Evolutionary conservation across 2,329 filamentous ascomycete species (phyloP), one percentile per base, ranked within the genome.

Genomic region (Curvularia sp.): DNA sequence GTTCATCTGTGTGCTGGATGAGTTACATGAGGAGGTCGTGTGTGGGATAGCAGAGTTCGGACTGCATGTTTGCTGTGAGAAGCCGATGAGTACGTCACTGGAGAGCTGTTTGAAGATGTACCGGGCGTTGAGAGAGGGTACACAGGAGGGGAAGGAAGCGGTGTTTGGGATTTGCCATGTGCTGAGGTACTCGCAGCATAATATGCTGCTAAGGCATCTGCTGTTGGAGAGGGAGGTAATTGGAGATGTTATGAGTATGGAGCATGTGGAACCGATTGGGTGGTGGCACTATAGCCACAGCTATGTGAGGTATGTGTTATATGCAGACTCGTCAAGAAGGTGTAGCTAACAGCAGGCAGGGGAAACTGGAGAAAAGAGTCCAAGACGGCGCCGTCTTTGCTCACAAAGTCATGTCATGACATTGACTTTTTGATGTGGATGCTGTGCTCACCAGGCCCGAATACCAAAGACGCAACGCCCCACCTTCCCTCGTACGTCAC

Each of bases 401-500:
- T 99, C 30, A 97, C 94, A 2, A 99, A 98, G 78, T 96, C 92
- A 58, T 98, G 95, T 68, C 95, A 99, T 71, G 95, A 99, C 68
- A 91, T 99, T 49, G 95, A 99, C 73, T 87, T 98, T 57, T 80
- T 98, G 4, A 82, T 98, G 15, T 99, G 95, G 95, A 80, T 98
- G 47, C 84, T 98, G 10, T 94, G 89, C 72, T 92, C 91, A 0
- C 91, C 92, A 0, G 76, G 84, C 0, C 71, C 81, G 1, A 69
- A 72, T 1, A 67, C 73, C 78, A 62, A 65, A 24, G 69, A 70
- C 28, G 62, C 75, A 5, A 76, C 81, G 13, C 85, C 89, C 0
- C 93, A 97, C 75, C 81, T 94, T 0, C 94, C 94, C 0, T 83
- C 86, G 5, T 86, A 84, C 1, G 84, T 98, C n/a, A 85, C 87